Evolutionary conservation across 108 stramenopile genomes (phyloP).

Genomic region (Stephanodiscus minutulus): DNA sequence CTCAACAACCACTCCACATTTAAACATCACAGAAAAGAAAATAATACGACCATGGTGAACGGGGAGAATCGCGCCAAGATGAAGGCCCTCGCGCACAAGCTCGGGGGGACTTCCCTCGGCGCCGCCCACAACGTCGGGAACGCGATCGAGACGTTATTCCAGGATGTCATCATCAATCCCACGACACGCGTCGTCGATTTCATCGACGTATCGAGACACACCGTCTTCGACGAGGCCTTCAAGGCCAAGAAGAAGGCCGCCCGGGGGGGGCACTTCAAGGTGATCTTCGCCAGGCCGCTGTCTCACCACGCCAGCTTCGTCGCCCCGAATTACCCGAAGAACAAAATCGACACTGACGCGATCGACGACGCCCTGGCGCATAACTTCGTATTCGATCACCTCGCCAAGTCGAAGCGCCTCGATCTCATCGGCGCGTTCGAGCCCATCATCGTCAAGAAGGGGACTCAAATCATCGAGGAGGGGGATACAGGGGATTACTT

Average conservation of each 20-base stretch:
- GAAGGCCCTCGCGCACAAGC: conserved; percentile 12
- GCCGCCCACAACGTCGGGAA: conserved; percentile 21
- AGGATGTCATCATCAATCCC: conserved; percentile 33
- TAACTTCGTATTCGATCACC: conserved; percentile 81
- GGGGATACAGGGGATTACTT: conserved; percentile 94
- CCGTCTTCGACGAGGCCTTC: conserved; percentile 13
- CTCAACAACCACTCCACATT: too few species aligned
- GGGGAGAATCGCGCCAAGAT: conserved; percentile 39
- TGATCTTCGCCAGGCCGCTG: conserved; percentile 48
- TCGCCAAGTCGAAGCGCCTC: conserved; percentile 48
- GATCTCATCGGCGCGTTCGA: conserved; percentile 76
- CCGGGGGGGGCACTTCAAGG: conserved; percentile 33
- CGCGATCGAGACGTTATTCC: conserved; percentile 26
- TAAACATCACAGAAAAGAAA: neutral
- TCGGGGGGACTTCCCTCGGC: conserved; percentile 9
- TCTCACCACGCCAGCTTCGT: neutral
- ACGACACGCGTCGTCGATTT: conserved; percentile 38
- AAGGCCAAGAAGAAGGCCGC: conserved; percentile 25
- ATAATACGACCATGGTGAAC: conserved; percentile 33
- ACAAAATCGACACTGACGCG: conserved; percentile 45
- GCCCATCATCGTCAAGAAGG: conserved; percentile 48
- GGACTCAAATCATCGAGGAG: conserved; percentile 83
- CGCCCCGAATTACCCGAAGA: conserved; percentile 54
- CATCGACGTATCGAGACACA: conserved; percentile 14
- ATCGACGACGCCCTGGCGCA: conserved; percentile 56